Conservation (phyloP, 2,329 filamentous ascomycete genomes). For the Phialophora verrucosa region DNA sequence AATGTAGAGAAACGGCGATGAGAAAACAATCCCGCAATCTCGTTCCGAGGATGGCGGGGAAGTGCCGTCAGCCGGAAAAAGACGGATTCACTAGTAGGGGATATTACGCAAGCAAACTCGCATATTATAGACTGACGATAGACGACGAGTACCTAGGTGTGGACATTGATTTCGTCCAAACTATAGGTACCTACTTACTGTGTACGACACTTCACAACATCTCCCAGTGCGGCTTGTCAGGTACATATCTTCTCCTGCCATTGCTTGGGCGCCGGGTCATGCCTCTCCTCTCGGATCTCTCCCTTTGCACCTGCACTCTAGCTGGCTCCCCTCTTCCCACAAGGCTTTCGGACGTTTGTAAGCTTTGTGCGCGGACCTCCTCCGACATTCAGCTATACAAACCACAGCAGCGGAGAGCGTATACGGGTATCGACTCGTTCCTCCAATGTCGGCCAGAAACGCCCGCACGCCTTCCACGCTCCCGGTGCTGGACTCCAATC, state of each 20-base stretch:
- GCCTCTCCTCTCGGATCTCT: background rate
- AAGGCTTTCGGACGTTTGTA: no score
- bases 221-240: background rate
- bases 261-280: background rate
- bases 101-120: background rate
- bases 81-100: background rate
- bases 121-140: no score
- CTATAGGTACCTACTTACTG: background rate
- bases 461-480: background rate
- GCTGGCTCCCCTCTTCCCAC: no score
- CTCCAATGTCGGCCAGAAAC: background rate
- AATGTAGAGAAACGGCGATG: background rate
- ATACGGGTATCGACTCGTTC: no score
- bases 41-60: slow-evolving; percentile 1
- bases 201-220: background rate
- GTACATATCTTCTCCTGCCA: background rate
- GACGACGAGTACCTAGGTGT: no score
- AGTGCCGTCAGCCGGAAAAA: background rate
- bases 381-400: no score
- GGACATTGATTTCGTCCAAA: background rate
- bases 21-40: background rate
- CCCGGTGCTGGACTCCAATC: background rate
- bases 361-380: no score
- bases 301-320: background rate
- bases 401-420: no score